Base-by-base conservation (phyloP, 805 yeast species). In the Debaryomyces maramus region DNA sequence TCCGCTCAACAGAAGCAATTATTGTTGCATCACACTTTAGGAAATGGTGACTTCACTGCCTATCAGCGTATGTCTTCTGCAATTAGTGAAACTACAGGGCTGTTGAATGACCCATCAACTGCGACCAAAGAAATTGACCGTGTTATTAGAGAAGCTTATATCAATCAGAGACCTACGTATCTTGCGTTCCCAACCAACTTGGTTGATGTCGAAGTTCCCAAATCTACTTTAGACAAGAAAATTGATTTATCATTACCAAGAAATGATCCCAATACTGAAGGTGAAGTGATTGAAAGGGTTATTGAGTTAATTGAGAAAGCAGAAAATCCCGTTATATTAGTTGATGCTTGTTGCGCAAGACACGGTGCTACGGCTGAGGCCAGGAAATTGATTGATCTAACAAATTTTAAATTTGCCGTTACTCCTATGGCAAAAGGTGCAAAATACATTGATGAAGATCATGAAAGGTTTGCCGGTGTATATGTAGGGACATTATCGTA, bases 41-140 rank as follows among this genome's bases (percentile, higher is more conserved):
- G 72, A 33, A 66, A 67, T 51, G 72, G 72, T 17, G 72, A 65
- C 55, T 63, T 66, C 54, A 61, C 72, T 32, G 67, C 61, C 20
- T 62, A 58, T 55, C 58, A 59, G 56, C 50, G 60, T 43, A 61
- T 62, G 67, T 60, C 65, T 40, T 51, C 55, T 43, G 51, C 55
- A 54, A 60, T 62, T 36, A 56, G 64, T 30, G 55, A 57, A 26
- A 59, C 66, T 42, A 55, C 65, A 3, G 58, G 62, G 3, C 55
- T 61, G 40, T 48, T 62, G 24, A 49, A 53, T 32, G 65, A 59
- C 45, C 51, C 53, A 43, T 41, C 34, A 39, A 46, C 54, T 16
- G 66, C 65, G 2, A 59, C 63, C 9, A 48, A 47, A n/a, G 65
- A 62, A 40, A 58, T 62, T 37, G 67, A 62, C 51, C 45, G 65